Percentiles rank a stretch among this genome's conserved stretches.
phyloP scores from a whole-genome alignment of 2,329 filamentous ascomycete species.

The Pyrenochaeta sp. region DNA sequence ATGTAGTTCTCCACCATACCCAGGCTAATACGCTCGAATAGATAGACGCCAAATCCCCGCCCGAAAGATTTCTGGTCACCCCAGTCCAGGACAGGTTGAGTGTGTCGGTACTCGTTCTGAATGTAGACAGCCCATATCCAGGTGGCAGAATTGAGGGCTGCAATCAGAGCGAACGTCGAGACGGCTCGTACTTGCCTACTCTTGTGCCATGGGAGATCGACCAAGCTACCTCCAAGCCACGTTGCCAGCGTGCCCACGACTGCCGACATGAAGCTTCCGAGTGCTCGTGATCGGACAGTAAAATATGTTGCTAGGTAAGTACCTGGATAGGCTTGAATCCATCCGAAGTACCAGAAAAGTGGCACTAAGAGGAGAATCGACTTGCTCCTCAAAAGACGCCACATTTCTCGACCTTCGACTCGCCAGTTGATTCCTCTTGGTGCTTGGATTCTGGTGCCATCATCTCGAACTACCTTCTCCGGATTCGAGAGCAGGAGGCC shows the following conservation, averaged over 20 bases:
- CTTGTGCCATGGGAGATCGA: constrained; percentile 54
- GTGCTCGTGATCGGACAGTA: constrained; percentile 58
- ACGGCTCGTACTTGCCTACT: constrained; percentile 53
- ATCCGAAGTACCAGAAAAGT: constrained; percentile 50
- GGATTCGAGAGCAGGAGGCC: constrained; percentile 56
- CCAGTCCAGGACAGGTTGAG: constrained; percentile 57
- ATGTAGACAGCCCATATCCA: constrained; percentile 60
- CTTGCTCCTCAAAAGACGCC: constrained; percentile 54
- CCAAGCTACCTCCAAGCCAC: constrained; percentile 58
- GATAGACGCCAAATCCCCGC: constrained; percentile 54
- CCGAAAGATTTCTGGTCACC: constrained; percentile 51
- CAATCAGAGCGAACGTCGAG: constrained; percentile 52
- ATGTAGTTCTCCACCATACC: constrained; percentile 57
- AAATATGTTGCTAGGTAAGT: constrained; percentile 63
- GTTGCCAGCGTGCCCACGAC: constrained; percentile 56
- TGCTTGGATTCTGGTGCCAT: constrained; percentile 49
- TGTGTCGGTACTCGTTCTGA: constrained; percentile 58
- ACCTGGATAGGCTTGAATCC: constrained; percentile 59
- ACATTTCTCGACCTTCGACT: constrained; percentile 49
- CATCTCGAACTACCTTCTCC: constrained; percentile 53
- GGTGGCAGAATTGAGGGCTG: constrained; percentile 53
- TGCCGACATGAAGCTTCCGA: constrained; percentile 56
- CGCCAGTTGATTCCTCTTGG: constrained; percentile 39
- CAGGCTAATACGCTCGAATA: constrained; percentile 53
- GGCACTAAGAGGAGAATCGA: constrained; percentile 59